Evolutionary conservation across 2,329 filamentous ascomycete genomes (phyloP).

Genomic region (Plenodomus biglobosus): DNA sequence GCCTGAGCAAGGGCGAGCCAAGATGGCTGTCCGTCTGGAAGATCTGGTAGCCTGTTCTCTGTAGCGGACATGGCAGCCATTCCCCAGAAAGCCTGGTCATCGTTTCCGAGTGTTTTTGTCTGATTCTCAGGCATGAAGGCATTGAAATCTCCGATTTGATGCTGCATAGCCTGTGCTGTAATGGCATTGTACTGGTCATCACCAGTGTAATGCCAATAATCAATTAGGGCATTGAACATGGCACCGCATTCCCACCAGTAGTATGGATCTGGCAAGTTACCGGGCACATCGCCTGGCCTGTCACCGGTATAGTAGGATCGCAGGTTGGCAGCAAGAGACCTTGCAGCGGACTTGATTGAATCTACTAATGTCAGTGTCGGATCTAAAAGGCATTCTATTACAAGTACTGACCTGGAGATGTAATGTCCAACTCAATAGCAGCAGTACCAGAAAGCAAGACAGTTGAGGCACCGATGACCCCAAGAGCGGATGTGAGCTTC

Average conservation of each 20-base stretch:
- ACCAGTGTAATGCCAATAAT: constrained; percentile 49
- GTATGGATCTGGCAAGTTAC: constrained; percentile 53
- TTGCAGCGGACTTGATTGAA: constrained; percentile 64
- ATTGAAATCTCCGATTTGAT: constrained; percentile 70
- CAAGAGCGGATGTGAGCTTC: constrained; percentile 38
- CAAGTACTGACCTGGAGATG: constrained; percentile 27
- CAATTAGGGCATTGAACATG: constrained; percentile 45
- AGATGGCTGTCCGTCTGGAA: constrained; percentile 54
- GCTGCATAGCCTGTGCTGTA: constrained; percentile 61
- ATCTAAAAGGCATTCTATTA: background rate
- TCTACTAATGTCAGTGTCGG: constrained; percentile 46
- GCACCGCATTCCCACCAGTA: constrained; percentile 50
- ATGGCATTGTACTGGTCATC: constrained; percentile 45
- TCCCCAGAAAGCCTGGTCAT: constrained; percentile 62
- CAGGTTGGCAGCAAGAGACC: constrained; percentile 61
- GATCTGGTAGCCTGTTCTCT: constrained; percentile 52
- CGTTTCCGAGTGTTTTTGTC: constrained; percentile 57
- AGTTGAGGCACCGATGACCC: constrained; percentile 35
- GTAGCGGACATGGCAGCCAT: constrained; percentile 61
- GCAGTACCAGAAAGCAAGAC: constrained; percentile 35
- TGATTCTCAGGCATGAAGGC: constrained; percentile 80
- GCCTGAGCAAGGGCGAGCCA: constrained; percentile 70
- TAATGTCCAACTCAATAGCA: constrained; percentile 38
- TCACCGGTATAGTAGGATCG: constrained; percentile 69
- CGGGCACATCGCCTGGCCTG: constrained; percentile 59